phyloP scores from a whole-genome alignment of 805 yeast species.

The Wickerhamomyces subpelliculosus region DNA sequence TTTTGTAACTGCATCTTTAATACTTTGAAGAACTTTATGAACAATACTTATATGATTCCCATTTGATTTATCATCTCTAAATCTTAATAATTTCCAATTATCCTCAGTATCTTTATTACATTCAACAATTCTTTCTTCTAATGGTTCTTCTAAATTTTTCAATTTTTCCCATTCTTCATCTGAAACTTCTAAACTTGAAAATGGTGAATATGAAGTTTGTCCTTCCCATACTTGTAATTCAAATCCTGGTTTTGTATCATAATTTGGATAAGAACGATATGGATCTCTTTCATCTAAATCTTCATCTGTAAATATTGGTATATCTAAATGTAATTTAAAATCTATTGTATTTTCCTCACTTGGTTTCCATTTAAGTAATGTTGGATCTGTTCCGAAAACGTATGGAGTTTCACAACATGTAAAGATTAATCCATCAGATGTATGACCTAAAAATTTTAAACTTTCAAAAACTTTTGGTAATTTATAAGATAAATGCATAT shows the following conservation, averaged over 20 bases:
- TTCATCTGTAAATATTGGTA: slow-evolving; percentile 52
- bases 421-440: slow-evolving; percentile 88
- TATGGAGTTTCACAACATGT: slow-evolving; percentile 90
- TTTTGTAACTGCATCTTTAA: slow-evolving; percentile 76
- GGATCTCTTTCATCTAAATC: slow-evolving; percentile 56
- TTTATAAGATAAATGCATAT: slow-evolving; percentile 80
- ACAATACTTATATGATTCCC: slow-evolving; percentile 84
- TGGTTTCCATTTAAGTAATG: slow-evolving; percentile 94
- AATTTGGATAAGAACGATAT: slow-evolving; percentile 69
- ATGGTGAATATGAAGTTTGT: slow-evolving; percentile 51
- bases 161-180: slow-evolving; percentile 78
- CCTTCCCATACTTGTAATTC: slow-evolving; percentile 79
- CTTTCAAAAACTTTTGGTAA: slow-evolving; percentile 68
- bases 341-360: slow-evolving; percentile 93
- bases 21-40: slow-evolving; percentile 74
- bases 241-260: slow-evolving; percentile 70
- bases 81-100: slow-evolving; percentile 79
- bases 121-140: slow-evolving; percentile 86
- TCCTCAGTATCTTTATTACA: slow-evolving; percentile 56
- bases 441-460: slow-evolving; percentile 71
- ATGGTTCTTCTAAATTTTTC: slow-evolving; percentile 66
- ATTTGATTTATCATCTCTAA: slow-evolving; percentile 86
- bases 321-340: slow-evolving; percentile 61
- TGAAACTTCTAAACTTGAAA: slow-evolving; percentile 52
- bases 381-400: slow-evolving; percentile 79